Evolutionary conservation across 2,329 filamentous ascomycete species (phyloP).

Genomic region (Parastagonospora nodorum): DNA sequence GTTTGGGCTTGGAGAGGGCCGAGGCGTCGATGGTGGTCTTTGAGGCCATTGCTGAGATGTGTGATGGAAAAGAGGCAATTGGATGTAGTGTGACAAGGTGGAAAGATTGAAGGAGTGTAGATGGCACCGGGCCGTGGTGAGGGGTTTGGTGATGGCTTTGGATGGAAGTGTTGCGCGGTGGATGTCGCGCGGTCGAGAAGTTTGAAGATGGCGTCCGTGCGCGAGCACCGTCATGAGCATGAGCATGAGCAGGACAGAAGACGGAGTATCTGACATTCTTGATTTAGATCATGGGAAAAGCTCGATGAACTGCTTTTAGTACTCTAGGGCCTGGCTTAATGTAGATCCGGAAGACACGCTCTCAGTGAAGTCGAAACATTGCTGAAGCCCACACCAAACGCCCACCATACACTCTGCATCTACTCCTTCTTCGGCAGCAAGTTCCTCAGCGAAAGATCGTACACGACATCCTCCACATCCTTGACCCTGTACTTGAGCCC

Average conservation of each 20-base stretch:
- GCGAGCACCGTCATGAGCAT: conserved; percentile 19
- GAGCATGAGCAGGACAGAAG: not conserved
- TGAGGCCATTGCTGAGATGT: too few species aligned
- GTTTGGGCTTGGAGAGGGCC: conserved; percentile 23
- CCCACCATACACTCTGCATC: not conserved
- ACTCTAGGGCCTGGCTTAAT: too few species aligned
- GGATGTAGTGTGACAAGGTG: too few species aligned
- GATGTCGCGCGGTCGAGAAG: conserved; percentile 21
- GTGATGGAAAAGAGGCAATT: too few species aligned
- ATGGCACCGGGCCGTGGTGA: conserved; percentile 22
- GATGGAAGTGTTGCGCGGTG: conserved; percentile 10
- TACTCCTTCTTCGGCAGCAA: conserved; percentile 58
- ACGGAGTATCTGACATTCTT: too few species aligned
- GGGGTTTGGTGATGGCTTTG: conserved; percentile 1
- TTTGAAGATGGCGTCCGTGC: conserved; percentile 23
- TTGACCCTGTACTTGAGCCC: conserved; percentile 97
- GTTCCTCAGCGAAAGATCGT: conserved; percentile 87
- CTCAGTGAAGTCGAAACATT: not conserved
- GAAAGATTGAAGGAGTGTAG: conserved; percentile 15
- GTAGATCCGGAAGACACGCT: too few species aligned
- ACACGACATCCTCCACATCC: conserved; percentile 97
- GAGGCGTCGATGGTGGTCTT: conserved; percentile 31
- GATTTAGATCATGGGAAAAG: too few species aligned
- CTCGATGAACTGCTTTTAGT: not conserved
- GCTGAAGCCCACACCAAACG: not conserved